These are phyloP conservation scores for Trichoderma koningii DNA, from an alignment of 2,329 filamentous ascomycete genomes.

Conservation along the genomic window DNA sequence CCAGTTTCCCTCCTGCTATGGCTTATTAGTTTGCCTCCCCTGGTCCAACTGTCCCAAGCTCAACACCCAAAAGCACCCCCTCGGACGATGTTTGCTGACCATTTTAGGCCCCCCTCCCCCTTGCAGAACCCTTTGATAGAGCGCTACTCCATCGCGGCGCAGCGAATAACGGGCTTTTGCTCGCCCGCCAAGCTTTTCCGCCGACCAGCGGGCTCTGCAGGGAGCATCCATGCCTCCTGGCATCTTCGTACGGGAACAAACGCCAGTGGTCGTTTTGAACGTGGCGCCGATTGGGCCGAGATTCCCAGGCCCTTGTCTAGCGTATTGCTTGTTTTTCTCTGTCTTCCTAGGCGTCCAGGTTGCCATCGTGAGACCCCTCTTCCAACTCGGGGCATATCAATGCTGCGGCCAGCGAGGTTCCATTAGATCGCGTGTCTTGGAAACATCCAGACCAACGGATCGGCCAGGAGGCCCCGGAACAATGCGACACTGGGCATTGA, in stretches of 20 bases:
- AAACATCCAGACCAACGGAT: conserved; percentile 2
- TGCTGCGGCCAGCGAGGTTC: not conserved
- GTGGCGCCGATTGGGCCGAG: conserved; percentile 21
- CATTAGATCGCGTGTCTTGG: not conserved
- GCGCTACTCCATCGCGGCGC: not conserved
- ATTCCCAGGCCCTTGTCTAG: conserved; percentile 10
- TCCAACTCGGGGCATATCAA: conserved; percentile 9
- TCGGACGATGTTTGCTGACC: no score
- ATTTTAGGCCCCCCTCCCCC: not conserved
- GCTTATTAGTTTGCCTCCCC: no score
- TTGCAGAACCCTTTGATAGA: not conserved
- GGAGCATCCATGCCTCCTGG: not conserved
- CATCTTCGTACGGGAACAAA: conserved; percentile 1
- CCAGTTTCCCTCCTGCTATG: no score
- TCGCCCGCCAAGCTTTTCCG: conserved; percentile 22
- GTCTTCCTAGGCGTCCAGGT: no score
- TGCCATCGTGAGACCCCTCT: not conserved
- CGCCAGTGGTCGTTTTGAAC: not conserved
- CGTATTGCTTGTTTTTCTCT: conserved; percentile 20
- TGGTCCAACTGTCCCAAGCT: no score
- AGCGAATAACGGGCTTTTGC: not conserved
- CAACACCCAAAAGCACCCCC: no score
- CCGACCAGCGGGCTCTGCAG: conserved; percentile 10
- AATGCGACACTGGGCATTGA: not conserved
- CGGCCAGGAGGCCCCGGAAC: not conserved